Evolutionary conservation across 768 basidiomycete genomes (phyloP), one percentile per base, ranked within the genome.

Genomic region (Kwoniella sp.): DNA sequence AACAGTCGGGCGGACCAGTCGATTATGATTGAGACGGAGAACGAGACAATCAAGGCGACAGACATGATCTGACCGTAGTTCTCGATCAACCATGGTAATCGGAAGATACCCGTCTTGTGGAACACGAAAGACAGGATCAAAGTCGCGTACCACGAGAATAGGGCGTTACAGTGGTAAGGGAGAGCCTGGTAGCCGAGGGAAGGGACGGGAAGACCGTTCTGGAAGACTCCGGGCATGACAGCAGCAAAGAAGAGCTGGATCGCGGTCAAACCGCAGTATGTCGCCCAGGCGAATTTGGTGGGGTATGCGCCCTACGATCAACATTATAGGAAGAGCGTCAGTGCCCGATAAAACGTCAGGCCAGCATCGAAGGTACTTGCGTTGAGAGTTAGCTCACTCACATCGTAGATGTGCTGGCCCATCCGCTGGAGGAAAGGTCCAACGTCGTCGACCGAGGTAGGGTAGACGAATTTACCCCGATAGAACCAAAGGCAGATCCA

Each of bases 401-500:
- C 93, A 68, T 88, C 86, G 58, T 86, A 83, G 64, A 93, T 84
- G 76, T 96, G 92, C n/a, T 78, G 84, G 88, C 91, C 91, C 90
- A 97, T 93, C 54, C 85, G 84, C 61, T 80, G 75, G 26, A 96
- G 79, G 84, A 93, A 94, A 0, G 93, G 92, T 65, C 83, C 69
- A 45, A 93, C 84, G 63, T 91, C 90, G 28, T 86, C 86, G 29
- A 86, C 64, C 8, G 90, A 90, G 15, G 81, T 82, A 0, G 93
- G 93, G 68, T 84, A 80, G 8, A 89, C 86, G 37, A 93, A 83
- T 69, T 86, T 85, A 47, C 96, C 96, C 70, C 96, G 90, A 77
- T 97, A 93, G 81, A 94, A 95, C 87, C 90, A 92, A 37, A 97
- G 86, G 77, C 96, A 99, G 64, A 92, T 92, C 92, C 93, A 97